phyloP scores from a whole-genome alignment of 2,329 filamentous ascomycete species.

The Alternaria incomplexa region DNA sequence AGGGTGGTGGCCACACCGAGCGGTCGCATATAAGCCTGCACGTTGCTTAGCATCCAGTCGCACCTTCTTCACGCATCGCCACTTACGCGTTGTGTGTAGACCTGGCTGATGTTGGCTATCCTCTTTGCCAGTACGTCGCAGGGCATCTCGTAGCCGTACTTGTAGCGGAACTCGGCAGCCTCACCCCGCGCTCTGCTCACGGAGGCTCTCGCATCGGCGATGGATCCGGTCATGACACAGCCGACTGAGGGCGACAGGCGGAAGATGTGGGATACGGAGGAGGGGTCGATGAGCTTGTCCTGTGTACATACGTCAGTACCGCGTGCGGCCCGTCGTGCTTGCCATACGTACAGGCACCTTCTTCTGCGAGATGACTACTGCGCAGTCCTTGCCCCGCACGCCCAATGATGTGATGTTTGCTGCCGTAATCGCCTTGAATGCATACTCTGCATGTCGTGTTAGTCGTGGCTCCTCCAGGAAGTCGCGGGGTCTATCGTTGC shows the following conservation, averaged over 20 bases:
- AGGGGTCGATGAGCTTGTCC: slow-evolving; percentile 99
- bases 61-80: background rate
- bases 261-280: slow-evolving; percentile 97
- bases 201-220: slow-evolving; percentile 93
- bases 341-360: slow-evolving; percentile 85
- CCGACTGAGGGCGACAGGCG: slow-evolving; percentile 94
- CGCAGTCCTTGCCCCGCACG: slow-evolving; percentile 94
- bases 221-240: slow-evolving; percentile 98
- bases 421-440: slow-evolving; percentile 99
- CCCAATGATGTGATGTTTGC: slow-evolving; percentile 99
- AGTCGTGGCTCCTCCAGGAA: slow-evolving; percentile 5
- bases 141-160: slow-evolving; percentile 99
- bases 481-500: background rate
- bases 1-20: slow-evolving; percentile 94
- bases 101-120: slow-evolving; percentile 98
- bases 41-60: slow-evolving; percentile 36
- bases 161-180: slow-evolving; percentile 97
- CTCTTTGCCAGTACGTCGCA: slow-evolving; percentile 96
- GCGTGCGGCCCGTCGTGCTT: slow-evolving; percentile 8
- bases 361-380: slow-evolving; percentile 97
- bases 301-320: slow-evolving; percentile 48
- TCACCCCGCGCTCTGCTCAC: slow-evolving; percentile 92
- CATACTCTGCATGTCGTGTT: slow-evolving; percentile 76
- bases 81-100: slow-evolving; percentile 93
- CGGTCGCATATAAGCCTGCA: slow-evolving; percentile 93